phyloP scores from a whole-genome alignment of 2,329 filamentous ascomycete genomes.

The Cordyceps fumosorosea region DNA sequence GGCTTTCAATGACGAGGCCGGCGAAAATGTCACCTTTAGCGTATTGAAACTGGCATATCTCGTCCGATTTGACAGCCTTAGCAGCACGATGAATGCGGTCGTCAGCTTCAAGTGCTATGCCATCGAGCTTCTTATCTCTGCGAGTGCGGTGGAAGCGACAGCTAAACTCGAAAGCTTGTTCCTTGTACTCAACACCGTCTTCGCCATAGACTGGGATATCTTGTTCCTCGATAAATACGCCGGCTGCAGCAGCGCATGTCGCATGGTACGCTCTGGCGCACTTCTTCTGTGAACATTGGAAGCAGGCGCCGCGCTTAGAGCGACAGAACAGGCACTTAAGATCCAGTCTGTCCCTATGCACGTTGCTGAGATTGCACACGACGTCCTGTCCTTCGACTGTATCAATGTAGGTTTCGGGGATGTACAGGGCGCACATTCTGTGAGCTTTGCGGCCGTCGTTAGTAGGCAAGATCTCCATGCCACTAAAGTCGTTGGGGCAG shows the following conservation, averaged over 20 bases:
- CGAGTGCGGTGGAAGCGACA: constrained; percentile 92
- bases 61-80: constrained; percentile 59
- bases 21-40: constrained; percentile 83
- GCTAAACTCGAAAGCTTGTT: constrained; percentile 85
- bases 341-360: constrained; percentile 80
- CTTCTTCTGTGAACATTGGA: constrained; percentile 93
- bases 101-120: constrained; percentile 63
- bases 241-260: constrained; percentile 86
- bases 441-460: constrained; percentile 85
- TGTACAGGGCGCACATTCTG: constrained; percentile 80
- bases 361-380: constrained; percentile 70
- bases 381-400: constrained; percentile 63
- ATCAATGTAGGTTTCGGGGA: constrained; percentile 85
- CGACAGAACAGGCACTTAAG: constrained; percentile 94
- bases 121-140: constrained; percentile 68
- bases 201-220: constrained; percentile 81
- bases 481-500: constrained; percentile 83
- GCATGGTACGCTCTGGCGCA: constrained; percentile 91
- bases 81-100: constrained; percentile 63
- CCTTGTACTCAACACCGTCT: constrained; percentile 86
- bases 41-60: constrained; percentile 83
- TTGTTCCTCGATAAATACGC: constrained; percentile 84
- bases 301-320: constrained; percentile 89
- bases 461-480: constrained; percentile 75
- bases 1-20: constrained; percentile 79